A percentile compares a stretch with the other conserved stretches of the same genome.
phyloP scores from a whole-genome alignment of 306 rosid species.

The Vachellia pachyceras region DNA sequence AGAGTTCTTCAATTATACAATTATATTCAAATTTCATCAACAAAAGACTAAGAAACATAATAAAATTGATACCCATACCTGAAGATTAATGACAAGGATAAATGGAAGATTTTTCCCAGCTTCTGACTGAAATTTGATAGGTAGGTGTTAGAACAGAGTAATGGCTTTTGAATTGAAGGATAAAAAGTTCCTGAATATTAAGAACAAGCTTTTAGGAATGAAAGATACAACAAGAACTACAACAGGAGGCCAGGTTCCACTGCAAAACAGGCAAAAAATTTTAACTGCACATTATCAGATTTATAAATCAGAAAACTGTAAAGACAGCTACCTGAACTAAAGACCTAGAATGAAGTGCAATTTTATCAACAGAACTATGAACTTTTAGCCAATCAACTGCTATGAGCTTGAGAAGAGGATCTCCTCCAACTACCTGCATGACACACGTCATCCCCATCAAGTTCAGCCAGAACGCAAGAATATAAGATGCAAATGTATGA shows the following conservation, averaged over 20 bases:
- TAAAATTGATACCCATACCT: conserved; percentile 60
- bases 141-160: conserved; percentile 31
- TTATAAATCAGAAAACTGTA: conserved; percentile 22
- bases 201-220: conserved; percentile 17
- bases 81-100: conserved; percentile 80
- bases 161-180: conserved; percentile 2
- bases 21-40: conserved; percentile 26
- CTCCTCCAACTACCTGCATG: conserved; percentile 80
- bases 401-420: conserved; percentile 86
- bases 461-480: conserved; percentile 38
- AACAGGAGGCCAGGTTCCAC: not conserved
- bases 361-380: conserved; percentile 54
- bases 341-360: conserved; percentile 75
- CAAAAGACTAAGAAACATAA: not conserved
- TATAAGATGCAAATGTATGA: conserved; percentile 26
- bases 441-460: conserved; percentile 10
- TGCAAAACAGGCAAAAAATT: conserved; percentile 7
- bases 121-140: conserved; percentile 65
- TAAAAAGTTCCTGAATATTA: conserved; percentile 12
- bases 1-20: not conserved
- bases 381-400: conserved; percentile 92
- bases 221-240: not conserved
- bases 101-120: conserved; percentile 87
- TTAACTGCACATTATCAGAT: conserved; percentile 1
- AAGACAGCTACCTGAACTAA: conserved; percentile 69